Base-by-base conservation (phyloP, 805 yeast genomes). In the Pichia californica region DNA sequence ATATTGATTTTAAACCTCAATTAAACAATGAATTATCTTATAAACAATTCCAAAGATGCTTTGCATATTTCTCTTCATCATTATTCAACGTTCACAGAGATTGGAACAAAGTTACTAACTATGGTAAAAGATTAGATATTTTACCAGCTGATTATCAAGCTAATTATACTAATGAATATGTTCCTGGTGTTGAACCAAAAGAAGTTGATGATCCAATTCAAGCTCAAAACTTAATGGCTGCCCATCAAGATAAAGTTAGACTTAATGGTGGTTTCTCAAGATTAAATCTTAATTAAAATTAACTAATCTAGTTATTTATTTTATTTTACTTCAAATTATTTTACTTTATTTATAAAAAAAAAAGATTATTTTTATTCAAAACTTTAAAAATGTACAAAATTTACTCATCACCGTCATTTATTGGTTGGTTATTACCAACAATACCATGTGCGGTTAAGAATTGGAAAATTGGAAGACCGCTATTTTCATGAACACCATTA, bases 391-490 rank as follows among this genome's bases (percentile, higher is more conserved):
- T 18, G 15, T 19, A 33, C 25, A 23, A 9, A 14, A 36, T 4
- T 36, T 38, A 40, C 31, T 40, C 40, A 18, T 36, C 39, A 16
- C 29, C 43, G 10, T 16, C 45, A 15, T 37, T 33, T n/a, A 7
- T 23, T 15, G n/a, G 28, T 15, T 45, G 36, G 7, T 36, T 32
- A 10, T 36, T 32, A 13, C 36, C 42, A 4, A 31, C 47, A 44
- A 60, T 65, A 27, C 68, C 74, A 62, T 66, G 70, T 5, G 76
- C 73, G 23, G 75, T 73, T 49, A 74, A 57, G 57, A 77, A 83
- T 54, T 77, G 81, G 53, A 81, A 77, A 15, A 77, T 74, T 28
- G 77, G 77, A 34, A 78, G 79, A 18, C 80, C 86, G 26, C 46
- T 55, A 9, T 48, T 52, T 29, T 59, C 60, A 33, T 75, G 75